Conservation (phyloP, 352 stramenopile genomes). For the Globisporangium irregulare region DNA sequence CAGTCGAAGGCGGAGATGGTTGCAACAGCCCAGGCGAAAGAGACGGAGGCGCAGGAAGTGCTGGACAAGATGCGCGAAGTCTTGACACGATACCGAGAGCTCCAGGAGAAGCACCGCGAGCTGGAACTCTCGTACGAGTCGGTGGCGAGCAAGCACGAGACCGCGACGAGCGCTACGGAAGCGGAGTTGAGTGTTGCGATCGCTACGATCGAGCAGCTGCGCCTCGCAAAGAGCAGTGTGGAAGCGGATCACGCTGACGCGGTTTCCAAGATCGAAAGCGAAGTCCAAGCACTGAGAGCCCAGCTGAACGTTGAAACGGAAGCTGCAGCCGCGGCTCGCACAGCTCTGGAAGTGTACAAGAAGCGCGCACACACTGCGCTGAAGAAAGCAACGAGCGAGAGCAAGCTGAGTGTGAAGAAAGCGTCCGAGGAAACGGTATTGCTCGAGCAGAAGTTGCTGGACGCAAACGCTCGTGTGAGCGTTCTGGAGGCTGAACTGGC, state of each 20-base stretch:
- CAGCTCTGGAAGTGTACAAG: constrained; percentile 78
- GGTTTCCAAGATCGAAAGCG: constrained; percentile 26
- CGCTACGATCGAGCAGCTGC: constrained; percentile 34
- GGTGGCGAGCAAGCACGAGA: constrained; percentile 11
- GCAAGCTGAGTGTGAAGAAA: constrained; percentile 58
- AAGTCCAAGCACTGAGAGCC: constrained; percentile 25
- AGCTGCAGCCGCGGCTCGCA: constrained; percentile 38
- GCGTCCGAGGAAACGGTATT: constrained; percentile 35
- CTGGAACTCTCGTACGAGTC: constrained; percentile 13
- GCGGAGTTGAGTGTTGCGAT: constrained; percentile 30
- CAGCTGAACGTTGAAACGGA: constrained; percentile 54
- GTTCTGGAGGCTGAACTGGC: constrained; percentile 37
- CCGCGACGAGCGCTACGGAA: background rate
- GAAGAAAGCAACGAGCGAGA: constrained; percentile 74
- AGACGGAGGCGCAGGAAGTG: constrained; percentile 22
- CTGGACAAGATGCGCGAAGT: constrained; percentile 28
- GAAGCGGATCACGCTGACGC: constrained; percentile 20
- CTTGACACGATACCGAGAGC: constrained; percentile 26
- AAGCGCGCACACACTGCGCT: constrained; percentile 69
- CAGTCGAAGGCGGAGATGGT: constrained; percentile 18
- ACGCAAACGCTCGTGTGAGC: constrained; percentile 33
- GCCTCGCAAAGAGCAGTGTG: constrained; percentile 12
- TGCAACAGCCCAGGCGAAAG: constrained; percentile 24
- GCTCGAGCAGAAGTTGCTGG: constrained; percentile 45
- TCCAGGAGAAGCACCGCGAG: constrained; percentile 26